Evolutionary conservation across 352 stramenopile genomes (phyloP).

Genomic region (Globisporangium rhizosaccharum): DNA sequence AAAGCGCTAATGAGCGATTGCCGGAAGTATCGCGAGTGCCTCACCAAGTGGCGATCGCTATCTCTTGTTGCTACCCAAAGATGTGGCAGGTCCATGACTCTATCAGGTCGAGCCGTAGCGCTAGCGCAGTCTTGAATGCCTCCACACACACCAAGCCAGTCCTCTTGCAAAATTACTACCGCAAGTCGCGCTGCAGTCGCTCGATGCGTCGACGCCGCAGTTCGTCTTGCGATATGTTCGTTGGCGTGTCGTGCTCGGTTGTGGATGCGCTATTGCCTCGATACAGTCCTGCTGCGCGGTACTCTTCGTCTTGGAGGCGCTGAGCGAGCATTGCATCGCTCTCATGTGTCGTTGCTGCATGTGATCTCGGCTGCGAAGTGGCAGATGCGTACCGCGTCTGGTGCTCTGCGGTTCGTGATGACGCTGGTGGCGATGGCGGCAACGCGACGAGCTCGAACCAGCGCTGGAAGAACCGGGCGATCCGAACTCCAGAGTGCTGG

Average conservation of each 20-base stretch:
- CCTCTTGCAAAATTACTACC: neutral
- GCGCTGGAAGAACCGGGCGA: neutral
- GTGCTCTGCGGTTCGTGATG: neutral
- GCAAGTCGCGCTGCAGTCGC: conserved; percentile 12
- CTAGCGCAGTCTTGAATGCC: no score
- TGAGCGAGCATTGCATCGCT: conserved; percentile 19
- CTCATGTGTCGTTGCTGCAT: neutral
- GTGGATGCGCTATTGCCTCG: neutral
- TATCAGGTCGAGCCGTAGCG: no score
- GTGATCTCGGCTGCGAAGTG: neutral
- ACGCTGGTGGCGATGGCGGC: neutral
- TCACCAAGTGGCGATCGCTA: no score
- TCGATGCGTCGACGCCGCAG: conserved; percentile 24
- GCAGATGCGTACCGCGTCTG: neutral
- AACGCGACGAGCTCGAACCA: neutral
- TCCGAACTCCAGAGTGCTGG: neutral
- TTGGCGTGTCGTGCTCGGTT: no score
- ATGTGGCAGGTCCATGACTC: no score
- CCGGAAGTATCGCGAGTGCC: no score
- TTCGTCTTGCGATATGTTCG: conserved; percentile 20
- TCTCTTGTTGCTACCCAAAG: no score
- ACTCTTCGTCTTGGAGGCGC: conserved; percentile 25
- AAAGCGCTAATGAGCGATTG: no score
- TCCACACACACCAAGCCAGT: neutral
- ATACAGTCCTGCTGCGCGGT: conserved; percentile 1